Conservation (phyloP, 805 yeast genomes). For the Hyphopichia homilentoma region DNA sequence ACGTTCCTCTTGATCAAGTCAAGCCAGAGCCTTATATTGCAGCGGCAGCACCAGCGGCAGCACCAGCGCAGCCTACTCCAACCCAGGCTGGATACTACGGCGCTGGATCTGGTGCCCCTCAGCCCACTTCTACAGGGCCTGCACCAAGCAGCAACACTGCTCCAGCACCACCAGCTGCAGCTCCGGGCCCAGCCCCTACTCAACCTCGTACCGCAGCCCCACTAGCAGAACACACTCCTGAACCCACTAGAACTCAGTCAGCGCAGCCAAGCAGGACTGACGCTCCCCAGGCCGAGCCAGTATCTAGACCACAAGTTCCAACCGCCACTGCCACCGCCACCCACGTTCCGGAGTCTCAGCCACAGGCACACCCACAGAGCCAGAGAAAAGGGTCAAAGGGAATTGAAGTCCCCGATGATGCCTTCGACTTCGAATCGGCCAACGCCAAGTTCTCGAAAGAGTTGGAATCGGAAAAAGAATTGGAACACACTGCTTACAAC, state of each 20-base stretch:
- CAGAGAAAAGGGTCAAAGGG: slow-evolving; percentile 8
- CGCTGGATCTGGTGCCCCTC: slow-evolving; percentile 4
- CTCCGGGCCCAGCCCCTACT: slow-evolving; percentile 5
- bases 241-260: slow-evolving; percentile 3
- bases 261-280: slow-evolving; percentile 7
- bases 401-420: slow-evolving; percentile 47
- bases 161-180: slow-evolving; percentile 6
- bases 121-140: slow-evolving; percentile 7
- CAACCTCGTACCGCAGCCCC: slow-evolving; percentile 8
- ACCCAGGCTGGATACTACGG: slow-evolving; percentile 12
- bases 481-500: slow-evolving; percentile 48
- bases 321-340: slow-evolving; percentile 9
- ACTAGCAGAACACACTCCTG: slow-evolving; percentile 2
- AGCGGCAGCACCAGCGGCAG: slow-evolving; percentile 22
- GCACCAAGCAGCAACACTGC: slow-evolving; percentile 8
- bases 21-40: slow-evolving; percentile 52
- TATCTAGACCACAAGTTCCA: slow-evolving; percentile 9
- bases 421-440: slow-evolving; percentile 71
- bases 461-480: slow-evolving; percentile 30
- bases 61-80: slow-evolving; percentile 8
- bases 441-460: slow-evolving; percentile 69
- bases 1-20: slow-evolving; percentile 61
- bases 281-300: slow-evolving; percentile 8
- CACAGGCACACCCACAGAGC: slow-evolving; percentile 11
- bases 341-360: slow-evolving; percentile 12